Evolutionary conservation across 2,329 filamentous ascomycete species (phyloP), one percentile per base, ranked within the genome.

Genomic region (Beauveria sp.): DNA sequence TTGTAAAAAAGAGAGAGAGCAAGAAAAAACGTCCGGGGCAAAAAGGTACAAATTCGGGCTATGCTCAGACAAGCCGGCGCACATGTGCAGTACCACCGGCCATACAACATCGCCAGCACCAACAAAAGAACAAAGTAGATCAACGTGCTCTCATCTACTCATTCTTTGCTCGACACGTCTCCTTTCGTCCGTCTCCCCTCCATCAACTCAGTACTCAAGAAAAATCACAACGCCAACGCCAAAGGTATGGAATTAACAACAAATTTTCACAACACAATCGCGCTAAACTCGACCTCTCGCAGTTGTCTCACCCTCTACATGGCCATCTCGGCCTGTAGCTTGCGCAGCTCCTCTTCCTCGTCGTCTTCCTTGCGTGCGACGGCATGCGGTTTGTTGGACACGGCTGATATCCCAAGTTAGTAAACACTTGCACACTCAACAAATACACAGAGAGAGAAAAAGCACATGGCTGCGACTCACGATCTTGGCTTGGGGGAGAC

Each of bases 301-400:
- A 26, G 26, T 14, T n/a, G 43, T 26, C 3, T 5, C 46, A n/a
- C 45, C 14, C n/a, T 51, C 81, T 71, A 96, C 88, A 97, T 96
- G 66, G 93, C 93, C 93, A 98, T 98, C 77, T 97, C 93, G 42
- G 91, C 93, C 74, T 96, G 92, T 68, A 99, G 77, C 78, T 95
- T 97, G 75, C 89, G 86, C 71, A 98, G 80, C 78, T 98, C 93
- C 70, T 88, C 93, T 75, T 98, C 93, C 72, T 98, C 95, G 81
- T 98, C 93, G 74, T 97, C 93, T 74, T 96, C 91, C 40, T 60
- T 49, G 16, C 28, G 34, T 14, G 54, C 53, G 72, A 72, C 73
- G 64, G 78, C 76, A 67, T 84, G 68, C 61, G 69, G 71, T 68
- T 69, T 72, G 66, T 60, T 70, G 38, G 73, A 68, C 30, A 56